phyloP scores from a whole-genome alignment of 495 filamentous ascomycete species.

The Annulohypoxylon nitens region DNA sequence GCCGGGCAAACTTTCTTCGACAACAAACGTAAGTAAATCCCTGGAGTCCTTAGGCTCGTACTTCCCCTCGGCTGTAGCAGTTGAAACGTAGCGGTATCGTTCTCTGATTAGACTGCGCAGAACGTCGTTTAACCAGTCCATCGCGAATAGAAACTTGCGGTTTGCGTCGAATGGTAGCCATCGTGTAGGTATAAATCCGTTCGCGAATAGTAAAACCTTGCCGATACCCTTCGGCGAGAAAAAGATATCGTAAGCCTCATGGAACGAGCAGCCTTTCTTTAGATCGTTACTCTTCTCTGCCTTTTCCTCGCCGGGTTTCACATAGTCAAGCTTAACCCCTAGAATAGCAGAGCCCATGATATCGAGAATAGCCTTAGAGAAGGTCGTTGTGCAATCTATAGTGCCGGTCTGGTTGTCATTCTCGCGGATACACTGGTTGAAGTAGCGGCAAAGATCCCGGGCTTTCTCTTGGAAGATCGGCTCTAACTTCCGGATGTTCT shows the following conservation, averaged over 20 bases:
- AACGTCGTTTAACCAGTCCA: conserved; percentile 41
- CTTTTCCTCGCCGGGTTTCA: conserved; percentile 1
- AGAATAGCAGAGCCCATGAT: conserved; percentile 73
- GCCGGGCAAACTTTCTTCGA: conserved; percentile 35
- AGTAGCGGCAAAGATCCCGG: conserved; percentile 19
- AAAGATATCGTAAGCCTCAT: conserved; percentile 37
- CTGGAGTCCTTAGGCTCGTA: conserved; percentile 13
- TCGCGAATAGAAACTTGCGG: conserved; percentile 37
- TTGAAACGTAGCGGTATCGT: conserved; percentile 13
- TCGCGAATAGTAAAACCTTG: conserved; percentile 47
- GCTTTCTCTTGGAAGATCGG: conserved; percentile 44
- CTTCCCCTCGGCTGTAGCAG: background rate
- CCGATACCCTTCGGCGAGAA: conserved; percentile 44
- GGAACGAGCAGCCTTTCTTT: conserved; percentile 27
- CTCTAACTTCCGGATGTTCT: conserved; percentile 33
- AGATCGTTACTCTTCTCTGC: background rate
- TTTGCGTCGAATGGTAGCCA: conserved; percentile 50
- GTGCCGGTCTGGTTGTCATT: conserved; percentile 8
- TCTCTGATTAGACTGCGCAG: conserved; percentile 67
- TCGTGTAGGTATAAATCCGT: conserved; percentile 44
- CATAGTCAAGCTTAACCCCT: conserved; percentile 64
- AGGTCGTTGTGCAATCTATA: conserved; percentile 20
- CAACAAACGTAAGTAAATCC: conserved; percentile 44
- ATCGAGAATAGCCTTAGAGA: conserved; percentile 67
- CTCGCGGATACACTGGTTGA: conserved; percentile 30